phyloP scores from a whole-genome alignment of 169 alveolate genomes.

The Condylostoma magnum region DNA sequence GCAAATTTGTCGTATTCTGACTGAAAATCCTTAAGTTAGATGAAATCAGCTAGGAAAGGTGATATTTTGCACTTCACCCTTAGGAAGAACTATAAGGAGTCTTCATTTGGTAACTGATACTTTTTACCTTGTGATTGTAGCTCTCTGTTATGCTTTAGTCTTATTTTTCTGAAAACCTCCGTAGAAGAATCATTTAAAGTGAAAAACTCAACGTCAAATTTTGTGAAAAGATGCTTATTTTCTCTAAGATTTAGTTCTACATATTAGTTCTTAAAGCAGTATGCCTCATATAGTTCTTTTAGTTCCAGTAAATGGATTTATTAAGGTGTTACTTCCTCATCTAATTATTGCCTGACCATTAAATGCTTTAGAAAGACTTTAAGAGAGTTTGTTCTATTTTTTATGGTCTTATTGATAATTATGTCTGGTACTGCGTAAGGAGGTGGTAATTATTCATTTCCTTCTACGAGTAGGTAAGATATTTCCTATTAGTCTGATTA shows the following conservation, averaged over 20 bases:
- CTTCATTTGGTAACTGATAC: not conserved
- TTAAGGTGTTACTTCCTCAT: not conserved
- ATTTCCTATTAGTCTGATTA: not conserved
- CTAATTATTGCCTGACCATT: not conserved
- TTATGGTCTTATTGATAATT: not conserved
- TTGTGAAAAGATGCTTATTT: not conserved
- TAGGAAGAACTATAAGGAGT: not conserved
- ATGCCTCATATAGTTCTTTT: not conserved
- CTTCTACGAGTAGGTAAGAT: not conserved
- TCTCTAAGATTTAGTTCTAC: not conserved
- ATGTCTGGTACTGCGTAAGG: constrained; percentile 21
- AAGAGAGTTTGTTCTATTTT: not conserved
- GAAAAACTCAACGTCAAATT: not conserved
- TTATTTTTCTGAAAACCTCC: constrained; percentile 12
- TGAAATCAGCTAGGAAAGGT: not conserved
- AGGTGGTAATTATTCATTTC: not conserved
- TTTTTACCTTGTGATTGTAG: not conserved
- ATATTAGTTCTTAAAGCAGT: not conserved
- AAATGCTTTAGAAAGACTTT: not conserved
- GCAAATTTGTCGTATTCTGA: constrained; percentile 6
- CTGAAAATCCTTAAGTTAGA: not conserved
- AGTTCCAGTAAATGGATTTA: not conserved
- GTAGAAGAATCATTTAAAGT: not conserved
- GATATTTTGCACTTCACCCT: not conserved
- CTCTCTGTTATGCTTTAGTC: not conserved